Evolutionary conservation across 1,284 basidiomycete species (phyloP).

Genomic region (Chondrostereum purpureum): DNA sequence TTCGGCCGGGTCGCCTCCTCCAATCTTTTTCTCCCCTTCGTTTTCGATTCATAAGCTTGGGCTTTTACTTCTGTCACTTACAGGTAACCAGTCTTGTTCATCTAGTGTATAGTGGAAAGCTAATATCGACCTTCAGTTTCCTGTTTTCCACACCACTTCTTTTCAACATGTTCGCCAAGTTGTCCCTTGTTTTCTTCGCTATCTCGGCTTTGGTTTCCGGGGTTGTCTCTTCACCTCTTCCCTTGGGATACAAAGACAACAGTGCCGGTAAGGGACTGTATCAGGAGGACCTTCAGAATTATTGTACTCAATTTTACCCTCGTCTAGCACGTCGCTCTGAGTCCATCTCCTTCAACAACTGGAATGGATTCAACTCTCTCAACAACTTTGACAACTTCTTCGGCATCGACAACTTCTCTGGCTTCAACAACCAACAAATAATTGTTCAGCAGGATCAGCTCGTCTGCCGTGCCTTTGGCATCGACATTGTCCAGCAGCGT

Average conservation of each 20-base stretch:
- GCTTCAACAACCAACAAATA: constrained; percentile 5
- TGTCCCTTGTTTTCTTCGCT: constrained; percentile 15
- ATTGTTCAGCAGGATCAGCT: constrained; percentile 15
- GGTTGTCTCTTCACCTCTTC: constrained; percentile 19
- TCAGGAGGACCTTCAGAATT: neutral
- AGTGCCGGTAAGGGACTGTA: constrained; percentile 8
- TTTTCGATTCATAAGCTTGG: neutral
- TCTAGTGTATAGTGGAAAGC: too few species aligned
- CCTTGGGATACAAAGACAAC: constrained; percentile 2
- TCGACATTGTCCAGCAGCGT: constrained; percentile 22
- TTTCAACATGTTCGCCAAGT: constrained; percentile 25
- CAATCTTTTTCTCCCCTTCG: constrained; percentile 9
- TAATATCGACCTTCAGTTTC: too few species aligned
- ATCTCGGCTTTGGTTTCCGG: constrained; percentile 20
- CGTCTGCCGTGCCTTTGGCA: constrained; percentile 17
- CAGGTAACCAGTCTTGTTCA: constrained; percentile 3
- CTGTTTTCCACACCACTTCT: too few species aligned
- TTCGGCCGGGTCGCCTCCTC: constrained; percentile 13
- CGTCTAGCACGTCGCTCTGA: neutral
- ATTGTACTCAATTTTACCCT: too few species aligned
- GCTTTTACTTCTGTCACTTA: neutral
- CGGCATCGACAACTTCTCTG: constrained; percentile 7
- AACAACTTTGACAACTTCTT: constrained; percentile 14
- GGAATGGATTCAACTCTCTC: constrained; percentile 10
- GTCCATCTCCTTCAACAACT: constrained; percentile 10